Evolutionary conservation across 2,329 filamentous ascomycete species (phyloP).

Genomic region (Colletotrichum musicola): DNA sequence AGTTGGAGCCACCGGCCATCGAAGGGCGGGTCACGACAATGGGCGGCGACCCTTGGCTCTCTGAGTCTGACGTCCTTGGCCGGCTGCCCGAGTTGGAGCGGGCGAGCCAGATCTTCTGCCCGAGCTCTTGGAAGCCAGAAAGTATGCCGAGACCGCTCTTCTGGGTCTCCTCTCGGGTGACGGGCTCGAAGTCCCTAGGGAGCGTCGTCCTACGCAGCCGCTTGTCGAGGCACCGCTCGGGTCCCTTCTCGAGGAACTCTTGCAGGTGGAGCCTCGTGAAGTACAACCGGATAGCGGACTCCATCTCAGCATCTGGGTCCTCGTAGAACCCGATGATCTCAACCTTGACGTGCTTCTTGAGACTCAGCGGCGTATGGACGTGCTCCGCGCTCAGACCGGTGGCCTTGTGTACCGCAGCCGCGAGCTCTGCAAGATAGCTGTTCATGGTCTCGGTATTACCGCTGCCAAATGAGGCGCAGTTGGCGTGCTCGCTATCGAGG

Average conservation of each 20-base stretch:
- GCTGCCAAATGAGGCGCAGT: slow-evolving; percentile 66
- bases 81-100: slow-evolving; percentile 28
- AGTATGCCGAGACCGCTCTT: slow-evolving; percentile 17
- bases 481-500: slow-evolving; percentile 66
- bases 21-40: slow-evolving; percentile 53
- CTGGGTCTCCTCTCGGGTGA: background rate
- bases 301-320: slow-evolving; percentile 55
- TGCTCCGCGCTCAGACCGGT: slow-evolving; percentile 48
- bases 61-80: slow-evolving; percentile 33
- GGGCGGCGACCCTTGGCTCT: slow-evolving; percentile 46
- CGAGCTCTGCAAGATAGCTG: slow-evolving; percentile 46
- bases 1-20: slow-evolving; percentile 38
- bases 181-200: slow-evolving; percentile 1
- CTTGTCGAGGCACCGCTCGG: slow-evolving; percentile 66
- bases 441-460: slow-evolving; percentile 63
- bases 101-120: slow-evolving; percentile 8
- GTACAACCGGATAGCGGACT: slow-evolving; percentile 62
- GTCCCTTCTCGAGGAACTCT: slow-evolving; percentile 68
- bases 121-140: slow-evolving; percentile 16
- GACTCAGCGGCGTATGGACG: slow-evolving; percentile 59
- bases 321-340: slow-evolving; percentile 73
- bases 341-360: slow-evolving; percentile 67
- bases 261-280: slow-evolving; percentile 63
- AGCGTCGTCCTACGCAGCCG: slow-evolving; percentile 55
- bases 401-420: slow-evolving; percentile 53